phyloP scores from a whole-genome alignment of 768 basidiomycete species.

The Russula vinacea region DNA sequence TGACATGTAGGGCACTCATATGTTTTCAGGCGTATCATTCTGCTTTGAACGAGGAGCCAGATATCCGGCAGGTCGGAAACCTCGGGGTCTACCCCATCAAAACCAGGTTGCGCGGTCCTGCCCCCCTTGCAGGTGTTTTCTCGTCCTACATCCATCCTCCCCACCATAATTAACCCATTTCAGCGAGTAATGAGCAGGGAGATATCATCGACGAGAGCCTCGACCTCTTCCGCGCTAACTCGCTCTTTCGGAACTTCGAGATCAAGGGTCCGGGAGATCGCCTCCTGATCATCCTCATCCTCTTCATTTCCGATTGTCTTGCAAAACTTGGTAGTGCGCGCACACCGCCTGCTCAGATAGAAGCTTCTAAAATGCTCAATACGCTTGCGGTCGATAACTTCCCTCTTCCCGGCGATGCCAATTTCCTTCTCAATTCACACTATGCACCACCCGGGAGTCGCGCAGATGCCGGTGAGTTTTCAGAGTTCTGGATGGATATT shows the following conservation, averaged over 20 bases:
- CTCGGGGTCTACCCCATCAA: constrained; percentile 86
- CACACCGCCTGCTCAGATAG: constrained; percentile 68
- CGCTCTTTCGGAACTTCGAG: constrained; percentile 98
- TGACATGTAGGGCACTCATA: neutral
- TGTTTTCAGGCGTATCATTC: constrained; percentile 88
- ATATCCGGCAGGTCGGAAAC: constrained; percentile 84
- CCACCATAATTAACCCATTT: constrained; percentile 20
- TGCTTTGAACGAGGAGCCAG: constrained; percentile 79
- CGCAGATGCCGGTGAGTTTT: constrained; percentile 65
- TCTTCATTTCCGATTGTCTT: constrained; percentile 97
- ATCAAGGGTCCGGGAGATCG: constrained; percentile 98
- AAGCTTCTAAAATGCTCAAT: constrained; percentile 83
- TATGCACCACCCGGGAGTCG: constrained; percentile 78
- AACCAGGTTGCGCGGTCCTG: constrained; percentile 89
- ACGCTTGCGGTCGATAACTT: constrained; percentile 94
- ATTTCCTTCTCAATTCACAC: constrained; percentile 88
- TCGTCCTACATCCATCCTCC: constrained; percentile 20
- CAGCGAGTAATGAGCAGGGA: constrained; percentile 73
- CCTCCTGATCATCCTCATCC: constrained; percentile 92
- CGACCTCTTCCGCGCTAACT: constrained; percentile 97
- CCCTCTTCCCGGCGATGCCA: constrained; percentile 92
- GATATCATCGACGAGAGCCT: constrained; percentile 97
- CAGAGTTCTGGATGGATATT: constrained; percentile 1
- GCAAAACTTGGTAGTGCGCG: constrained; percentile 78
- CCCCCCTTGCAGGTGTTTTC: constrained; percentile 61